Evolutionary conservation across 352 stramenopile species (phyloP), one percentile per base, ranked within the genome.

Genomic region (Elongisporangium undulatum): DNA sequence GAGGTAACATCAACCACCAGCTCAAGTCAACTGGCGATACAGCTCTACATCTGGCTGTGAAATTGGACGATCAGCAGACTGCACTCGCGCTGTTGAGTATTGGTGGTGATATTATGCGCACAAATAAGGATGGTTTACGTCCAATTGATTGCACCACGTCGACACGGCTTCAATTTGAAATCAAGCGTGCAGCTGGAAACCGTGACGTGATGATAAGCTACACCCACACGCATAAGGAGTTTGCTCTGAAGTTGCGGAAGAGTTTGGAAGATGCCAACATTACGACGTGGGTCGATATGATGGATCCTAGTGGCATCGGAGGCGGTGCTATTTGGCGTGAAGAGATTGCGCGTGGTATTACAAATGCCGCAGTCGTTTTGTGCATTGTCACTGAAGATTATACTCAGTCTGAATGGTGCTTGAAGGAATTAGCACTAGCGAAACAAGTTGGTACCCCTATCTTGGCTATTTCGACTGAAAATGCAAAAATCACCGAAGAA

Each of bases 391-490:
- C 73, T 0, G 74, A 88, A 29, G 78, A 88, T 51, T 88, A 88
- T 56, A 67, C 75, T 8, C 62, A 75, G 34, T 86, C 75, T 0
- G 73, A 79, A 56, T 87, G 77, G 77, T 87, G 77, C 50, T 70
- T 87, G 56, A 87, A 87, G 56, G 78, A 88, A 45, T 51, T 88
- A 3, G 78, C 78, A 20, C 56, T 82, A 10, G 78, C 78, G 2
- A 91, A 92, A 62, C 82, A 94, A 55, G 80, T 91, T 0, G 82
- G 84, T 17, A 94, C 84, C 5, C 82, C 84, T 2, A 87, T 94
- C 49, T 51, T 94, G 39, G 81, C 84, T 12, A 88, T 94, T 17
- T 94, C 84, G 9, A 92, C 82, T 0, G 84, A 94, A 54, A 64
- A 84, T 48, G 68, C 80, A 0, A 68, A 75, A 17, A 85, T 94